These are phyloP conservation scores for Avena insularis DNA, from an alignment of 176 grass and related monocot species.

Conservation along the genomic window DNA sequence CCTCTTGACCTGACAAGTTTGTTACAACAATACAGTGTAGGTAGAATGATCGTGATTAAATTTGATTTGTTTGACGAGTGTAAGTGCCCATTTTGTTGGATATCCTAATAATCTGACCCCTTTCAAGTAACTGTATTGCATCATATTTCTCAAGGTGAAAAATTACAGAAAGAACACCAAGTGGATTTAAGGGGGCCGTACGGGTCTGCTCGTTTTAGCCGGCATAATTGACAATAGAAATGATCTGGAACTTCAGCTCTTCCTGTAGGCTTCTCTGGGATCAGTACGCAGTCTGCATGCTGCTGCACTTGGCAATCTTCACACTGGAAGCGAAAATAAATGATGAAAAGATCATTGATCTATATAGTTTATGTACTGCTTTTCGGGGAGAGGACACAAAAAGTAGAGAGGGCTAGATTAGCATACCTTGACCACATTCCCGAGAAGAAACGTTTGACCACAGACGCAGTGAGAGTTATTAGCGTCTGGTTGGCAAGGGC, in stretches of 20 bases:
- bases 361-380: background rate
- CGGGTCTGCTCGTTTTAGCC: conserved; percentile 69
- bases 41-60: background rate
- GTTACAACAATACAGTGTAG: background rate
- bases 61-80: background rate
- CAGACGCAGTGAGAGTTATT: conserved; percentile 51
- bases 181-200: conserved; percentile 28
- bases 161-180: background rate
- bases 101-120: background rate
- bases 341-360: background rate
- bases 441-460: conserved; percentile 40
- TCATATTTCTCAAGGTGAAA: background rate
- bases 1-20: background rate
- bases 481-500: background rate
- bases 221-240: conserved; percentile 69
- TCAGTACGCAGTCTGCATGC: conserved; percentile 59
- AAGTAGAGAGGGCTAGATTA: background rate
- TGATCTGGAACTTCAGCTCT: conserved; percentile 43
- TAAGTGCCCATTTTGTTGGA: background rate
- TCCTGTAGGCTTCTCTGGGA: conserved; percentile 58
- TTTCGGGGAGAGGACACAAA: background rate
- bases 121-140: background rate
- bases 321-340: conserved; percentile 48
- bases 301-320: conserved; percentile 59
- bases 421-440: conserved; percentile 54